Base-by-base conservation (phyloP, 345 rosid genomes). In the Ailanthus altissimus region DNA sequence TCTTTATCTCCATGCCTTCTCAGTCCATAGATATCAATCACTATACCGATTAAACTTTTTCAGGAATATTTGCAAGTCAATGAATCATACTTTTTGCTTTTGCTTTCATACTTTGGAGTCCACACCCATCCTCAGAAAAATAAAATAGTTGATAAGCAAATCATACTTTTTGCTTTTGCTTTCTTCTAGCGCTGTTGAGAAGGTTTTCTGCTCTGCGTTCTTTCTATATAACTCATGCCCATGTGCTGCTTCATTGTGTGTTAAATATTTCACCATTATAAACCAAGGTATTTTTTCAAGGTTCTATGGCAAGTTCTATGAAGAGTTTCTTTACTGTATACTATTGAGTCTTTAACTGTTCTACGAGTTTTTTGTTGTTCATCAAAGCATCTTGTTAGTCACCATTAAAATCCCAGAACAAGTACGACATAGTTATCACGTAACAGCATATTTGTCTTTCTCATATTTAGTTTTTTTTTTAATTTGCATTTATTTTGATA, bases 101-200 rank as follows among this genome's bases (percentile, higher is more conserved):
- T 38, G 61, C 20, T 36, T 75, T 65, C 71, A 63, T 10, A 61
- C 68, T 49, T 60, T 36, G 40, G 47, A 14, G 16, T 70, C 50
- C 53, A 14, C 21, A 18, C 26, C 42, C 43, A 10, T 49, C 36
- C 12, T 54, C 25, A 6, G 3, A 38, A 11, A n/a, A 62, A 40
- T 5, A 10, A 26, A 49, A 21, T n/a, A n/a, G n/a, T n/a, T n/a
- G n/a, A 25, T 21, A n/a, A 32, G 47, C 59, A n/a, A n/a, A n/a
- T 32, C 46, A 45, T n/a, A n/a, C n/a, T n/a, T n/a, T n/a, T n/a
- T n/a, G n/a, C n/a, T 26, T 43, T 2, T 43, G 38, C 36, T 74
- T 26, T 63, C 40, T 62, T 28, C 60, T 62, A n/a, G 20, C 6
- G 1, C 11, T 8, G 47, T 49, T 49, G 46, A 10, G 11, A 32